Percentiles rank a stretch among this genome's conserved stretches.
phyloP scores from a whole-genome alignment of 345 rosid genomes.

The Camelina hispida region DNA sequence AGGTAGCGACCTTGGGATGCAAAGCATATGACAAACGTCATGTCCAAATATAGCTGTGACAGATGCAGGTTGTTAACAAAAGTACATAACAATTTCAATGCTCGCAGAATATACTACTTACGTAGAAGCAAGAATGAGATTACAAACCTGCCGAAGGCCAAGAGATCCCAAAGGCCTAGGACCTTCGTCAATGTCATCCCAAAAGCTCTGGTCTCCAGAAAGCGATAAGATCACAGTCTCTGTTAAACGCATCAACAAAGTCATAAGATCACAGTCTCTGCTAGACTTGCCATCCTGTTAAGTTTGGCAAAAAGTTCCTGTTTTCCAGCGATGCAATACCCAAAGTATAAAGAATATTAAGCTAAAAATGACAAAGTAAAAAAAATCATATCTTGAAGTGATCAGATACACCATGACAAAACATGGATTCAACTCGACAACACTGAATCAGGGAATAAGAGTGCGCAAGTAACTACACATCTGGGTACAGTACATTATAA shows the following conservation, averaged over 20 bases:
- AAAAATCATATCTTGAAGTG: neutral
- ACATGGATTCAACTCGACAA: conserved; percentile 1
- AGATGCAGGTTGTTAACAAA: conserved; percentile 23
- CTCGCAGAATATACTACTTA: neutral
- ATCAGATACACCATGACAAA: conserved; percentile 22
- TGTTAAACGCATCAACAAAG: too few relatives aligned
- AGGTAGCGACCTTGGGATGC: conserved; percentile 98
- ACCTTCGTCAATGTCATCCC: conserved; percentile 99
- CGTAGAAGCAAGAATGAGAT: conserved; percentile 32
- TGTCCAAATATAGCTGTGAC: conserved; percentile 89
- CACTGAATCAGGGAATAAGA: neutral
- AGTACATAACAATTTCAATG: neutral
- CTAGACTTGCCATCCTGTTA: conserved; percentile 81
- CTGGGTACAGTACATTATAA: neutral
- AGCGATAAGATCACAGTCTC: too few relatives aligned
- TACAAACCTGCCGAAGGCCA: conserved; percentile 82
- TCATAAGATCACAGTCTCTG: conserved; percentile 94
- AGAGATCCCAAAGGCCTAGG: conserved; percentile 89
- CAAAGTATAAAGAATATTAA: conserved; percentile 24
- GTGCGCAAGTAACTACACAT: conserved; percentile 1
- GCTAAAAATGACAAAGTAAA: neutral
- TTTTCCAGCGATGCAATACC: conserved; percentile 36
- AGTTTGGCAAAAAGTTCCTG: conserved; percentile 92
- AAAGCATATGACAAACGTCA: conserved; percentile 93
- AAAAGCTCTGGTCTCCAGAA: conserved; percentile 91